phyloP scores from a whole-genome alignment of 306 rosid genomes.

The Cicer pinnatifidum region DNA sequence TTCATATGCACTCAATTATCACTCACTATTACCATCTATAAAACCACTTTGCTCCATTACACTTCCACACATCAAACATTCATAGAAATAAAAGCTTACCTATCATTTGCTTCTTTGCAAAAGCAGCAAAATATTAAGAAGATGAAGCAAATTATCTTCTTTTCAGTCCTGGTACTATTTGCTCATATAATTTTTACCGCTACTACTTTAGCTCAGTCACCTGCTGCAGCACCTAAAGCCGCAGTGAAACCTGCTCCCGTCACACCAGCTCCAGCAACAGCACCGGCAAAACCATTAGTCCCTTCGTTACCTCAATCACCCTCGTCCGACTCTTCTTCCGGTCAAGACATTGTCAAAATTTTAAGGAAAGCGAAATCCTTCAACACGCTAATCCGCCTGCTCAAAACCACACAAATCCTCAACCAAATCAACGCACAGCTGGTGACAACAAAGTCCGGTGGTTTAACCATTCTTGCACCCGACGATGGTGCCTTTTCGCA shows the following conservation, averaged over 20 bases:
- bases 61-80: constrained; percentile 37
- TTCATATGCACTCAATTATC: constrained; percentile 46
- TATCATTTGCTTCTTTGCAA: constrained; percentile 19
- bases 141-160: constrained; percentile 45
- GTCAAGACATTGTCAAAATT: constrained; percentile 57
- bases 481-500: constrained; percentile 59
- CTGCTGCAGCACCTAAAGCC: constrained; percentile 56
- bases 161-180: constrained; percentile 21
- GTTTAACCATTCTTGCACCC: constrained; percentile 61
- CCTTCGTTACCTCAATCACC: constrained; percentile 50
- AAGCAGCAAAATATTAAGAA: constrained; percentile 21
- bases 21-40: constrained; percentile 41
- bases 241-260: constrained; percentile 40
- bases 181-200: constrained; percentile 26
- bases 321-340: constrained; percentile 43
- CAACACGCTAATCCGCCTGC: constrained; percentile 57
- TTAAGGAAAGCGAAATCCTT: constrained; percentile 61
- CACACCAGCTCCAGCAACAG: constrained; percentile 42
- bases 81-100: constrained; percentile 21
- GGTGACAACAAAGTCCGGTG: constrained; percentile 51
- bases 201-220: constrained; percentile 47
- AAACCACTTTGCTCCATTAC: constrained; percentile 24
- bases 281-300: constrained; percentile 49
- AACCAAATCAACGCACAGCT: constrained; percentile 64
- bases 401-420: constrained; percentile 65